phyloP scores from a whole-genome alignment of 176 grass and related monocot genomes.

The Avena sativa region DNA sequence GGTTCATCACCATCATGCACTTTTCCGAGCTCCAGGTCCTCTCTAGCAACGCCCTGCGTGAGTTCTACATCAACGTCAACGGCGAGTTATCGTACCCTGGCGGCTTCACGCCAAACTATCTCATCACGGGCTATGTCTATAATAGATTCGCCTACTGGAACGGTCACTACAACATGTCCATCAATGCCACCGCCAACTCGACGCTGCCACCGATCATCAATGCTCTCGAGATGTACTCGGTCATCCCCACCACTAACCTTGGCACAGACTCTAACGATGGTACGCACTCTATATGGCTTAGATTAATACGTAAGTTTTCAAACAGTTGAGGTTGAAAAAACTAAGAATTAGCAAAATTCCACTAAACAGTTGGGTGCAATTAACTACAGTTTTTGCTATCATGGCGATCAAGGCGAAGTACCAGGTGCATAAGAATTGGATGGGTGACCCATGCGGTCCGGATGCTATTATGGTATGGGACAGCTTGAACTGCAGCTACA shows the following conservation, averaged over 20 bases:
- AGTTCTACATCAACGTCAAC: conserved; percentile 52
- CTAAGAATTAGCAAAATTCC: too few relatives aligned
- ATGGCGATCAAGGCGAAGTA: conserved; percentile 56
- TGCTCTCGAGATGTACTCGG: conserved; percentile 38
- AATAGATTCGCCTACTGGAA: neutral
- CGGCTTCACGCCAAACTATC: conserved; percentile 4
- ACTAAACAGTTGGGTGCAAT: neutral
- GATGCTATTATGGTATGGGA: conserved; percentile 54
- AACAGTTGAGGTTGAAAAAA: too few relatives aligned
- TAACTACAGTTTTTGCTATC: conserved; percentile 58
- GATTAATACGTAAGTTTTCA: too few relatives aligned
- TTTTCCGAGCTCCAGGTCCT: conserved; percentile 50
- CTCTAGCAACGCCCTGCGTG: conserved; percentile 17
- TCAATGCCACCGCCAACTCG: conserved; percentile 44
- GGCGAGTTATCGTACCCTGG: neutral
- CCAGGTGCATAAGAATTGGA: conserved; percentile 54
- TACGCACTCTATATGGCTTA: neutral
- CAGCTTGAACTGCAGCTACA: conserved; percentile 61
- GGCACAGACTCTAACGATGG: conserved; percentile 33
- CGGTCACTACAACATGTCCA: conserved; percentile 1
- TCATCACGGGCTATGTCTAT: neutral
- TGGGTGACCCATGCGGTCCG: conserved; percentile 70
- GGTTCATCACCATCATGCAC: conserved; percentile 28
- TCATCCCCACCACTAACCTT: neutral
- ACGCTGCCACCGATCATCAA: conserved; percentile 63